phyloP scores from a whole-genome alignment of 192 early-diverging fungal genomes.

The Chytriomyces hyalinus region DNA sequence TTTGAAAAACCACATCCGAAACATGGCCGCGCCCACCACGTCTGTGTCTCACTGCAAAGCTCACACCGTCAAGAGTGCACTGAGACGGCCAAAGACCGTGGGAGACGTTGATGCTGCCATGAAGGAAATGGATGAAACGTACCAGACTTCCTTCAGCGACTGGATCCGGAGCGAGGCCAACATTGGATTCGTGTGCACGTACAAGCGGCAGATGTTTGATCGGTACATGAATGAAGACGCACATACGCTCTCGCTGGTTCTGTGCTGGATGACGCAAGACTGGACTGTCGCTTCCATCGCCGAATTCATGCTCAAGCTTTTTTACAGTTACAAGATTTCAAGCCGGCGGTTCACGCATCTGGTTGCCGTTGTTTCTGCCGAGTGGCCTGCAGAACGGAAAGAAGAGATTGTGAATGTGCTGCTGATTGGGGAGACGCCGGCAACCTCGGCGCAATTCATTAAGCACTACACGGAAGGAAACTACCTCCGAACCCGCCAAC shows the following conservation, averaged over 20 bases:
- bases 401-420: constrained; percentile 36
- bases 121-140: constrained; percentile 38
- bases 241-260: constrained; percentile 4
- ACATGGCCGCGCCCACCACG: no score
- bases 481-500: not conserved
- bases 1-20: no score
- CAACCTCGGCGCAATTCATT: constrained; percentile 26
- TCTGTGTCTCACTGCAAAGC: not conserved
- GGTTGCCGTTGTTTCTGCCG: constrained; percentile 5
- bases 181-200: constrained; percentile 38
- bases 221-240: constrained; percentile 16
- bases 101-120: constrained; percentile 39
- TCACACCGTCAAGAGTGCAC: not conserved
- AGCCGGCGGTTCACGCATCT: constrained; percentile 16
- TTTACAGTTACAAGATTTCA: constrained; percentile 30
- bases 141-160: constrained; percentile 34
- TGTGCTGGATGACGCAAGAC: constrained; percentile 35
- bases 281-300: constrained; percentile 33
- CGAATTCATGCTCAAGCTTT: constrained; percentile 43
- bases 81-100: constrained; percentile 7
- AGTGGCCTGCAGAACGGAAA: constrained; percentile 23
- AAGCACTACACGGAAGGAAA: constrained; percentile 24
- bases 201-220: constrained; percentile 33
- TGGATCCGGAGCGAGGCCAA: constrained; percentile 43
- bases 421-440: constrained; percentile 37